Evolutionary conservation across 176 grass and related monocot species (phyloP).

Genomic region (sorghum (Sorghum bicolor)): Sorghum_bicolor_NCBIv3 NC_012873.2:7026501-7027000

Average conservation of each 20-base stretch:
- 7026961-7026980: conserved; percentile 18
- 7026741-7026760: not conserved
- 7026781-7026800: not conserved
- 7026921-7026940: conserved; percentile 18
- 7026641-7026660: not conserved
- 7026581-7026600: not conserved
- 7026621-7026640: not conserved
- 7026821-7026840: not conserved
- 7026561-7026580: conserved; percentile 3
- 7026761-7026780: not conserved
- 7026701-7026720: not conserved
- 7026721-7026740: not conserved
- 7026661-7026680: not conserved
- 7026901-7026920: conserved; percentile 24
- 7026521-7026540: not conserved
- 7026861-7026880: conserved; percentile 12
- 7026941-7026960: conserved; percentile 19
- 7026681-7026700: not conserved
- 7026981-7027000: conserved; percentile 34
- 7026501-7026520: not conserved
- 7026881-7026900: conserved; percentile 1
- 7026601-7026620: not conserved
- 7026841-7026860: conserved; percentile 19
- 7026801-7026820: not conserved
- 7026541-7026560: not conserved